Evolutionary conservation across 441 rosid species (phyloP).

Genomic region (Pelargonium cotyledonis): DNA sequence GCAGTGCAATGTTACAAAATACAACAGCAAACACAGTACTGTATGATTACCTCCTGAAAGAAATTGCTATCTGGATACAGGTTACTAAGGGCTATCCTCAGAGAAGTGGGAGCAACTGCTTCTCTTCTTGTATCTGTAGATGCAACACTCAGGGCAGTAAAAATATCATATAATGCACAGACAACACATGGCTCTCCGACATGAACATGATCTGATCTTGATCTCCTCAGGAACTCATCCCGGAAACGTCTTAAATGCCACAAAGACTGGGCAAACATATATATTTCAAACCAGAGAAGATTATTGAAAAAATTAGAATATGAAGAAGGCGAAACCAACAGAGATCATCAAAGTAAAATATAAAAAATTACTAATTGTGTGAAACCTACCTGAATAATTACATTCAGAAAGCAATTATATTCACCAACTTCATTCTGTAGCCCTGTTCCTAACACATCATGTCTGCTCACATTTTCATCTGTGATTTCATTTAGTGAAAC

Average conservation of each 20-base stretch:
- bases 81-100: slow-evolving; percentile 84
- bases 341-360: background rate
- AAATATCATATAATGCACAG: slow-evolving; percentile 74
- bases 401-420: slow-evolving; percentile 95
- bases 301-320: slow-evolving; percentile 5
- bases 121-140: slow-evolving; percentile 47
- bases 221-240: slow-evolving; percentile 67
- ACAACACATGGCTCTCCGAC: slow-evolving; percentile 93
- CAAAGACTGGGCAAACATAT: slow-evolving; percentile 49
- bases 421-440: slow-evolving; percentile 91
- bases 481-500: slow-evolving; percentile 31
- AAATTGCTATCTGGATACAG: slow-evolving; percentile 83
- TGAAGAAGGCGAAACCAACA: background rate
- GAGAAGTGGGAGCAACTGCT: slow-evolving; percentile 78
- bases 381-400: slow-evolving; percentile 75
- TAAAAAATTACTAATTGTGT: background rate
- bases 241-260: slow-evolving; percentile 86
- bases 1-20: background rate
- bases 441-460: slow-evolving; percentile 63
- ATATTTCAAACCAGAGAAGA: slow-evolving; percentile 17
- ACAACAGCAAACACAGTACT: slow-evolving; percentile 18
- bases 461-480: slow-evolving; percentile 27
- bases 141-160: slow-evolving; percentile 57
- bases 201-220: slow-evolving; percentile 64
- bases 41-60: slow-evolving; percentile 70